phyloP scores from a whole-genome alignment of 1,284 basidiomycete genomes.

The Bondarzewia mesenterica region DNA sequence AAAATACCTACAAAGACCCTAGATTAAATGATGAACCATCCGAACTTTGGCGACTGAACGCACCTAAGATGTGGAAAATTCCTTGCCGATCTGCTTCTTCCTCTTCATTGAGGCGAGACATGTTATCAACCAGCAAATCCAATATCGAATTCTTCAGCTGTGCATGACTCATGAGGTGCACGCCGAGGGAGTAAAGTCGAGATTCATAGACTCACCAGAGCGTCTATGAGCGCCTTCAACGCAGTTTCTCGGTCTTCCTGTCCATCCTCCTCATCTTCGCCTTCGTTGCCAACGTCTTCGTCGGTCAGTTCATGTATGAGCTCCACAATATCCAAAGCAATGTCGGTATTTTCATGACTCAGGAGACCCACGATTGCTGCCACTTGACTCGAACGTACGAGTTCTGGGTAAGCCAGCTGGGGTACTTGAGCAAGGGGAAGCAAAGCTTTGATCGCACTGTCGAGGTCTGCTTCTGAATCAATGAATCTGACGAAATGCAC shows the following conservation, averaged over 20 bases:
- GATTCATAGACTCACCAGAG: conserved; percentile 50
- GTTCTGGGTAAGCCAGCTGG: conserved; percentile 80
- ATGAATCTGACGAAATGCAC: conserved; percentile 74
- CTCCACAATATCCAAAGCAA: conserved; percentile 87
- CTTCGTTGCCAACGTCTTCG: conserved; percentile 83
- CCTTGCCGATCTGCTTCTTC: conserved; percentile 88
- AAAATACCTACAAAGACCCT: conserved; percentile 71
- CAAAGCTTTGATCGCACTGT: conserved; percentile 79
- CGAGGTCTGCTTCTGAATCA: conserved; percentile 94
- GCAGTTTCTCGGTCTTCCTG: conserved; percentile 53
- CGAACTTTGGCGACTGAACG: conserved; percentile 4
- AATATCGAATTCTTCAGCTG: conserved; percentile 79
- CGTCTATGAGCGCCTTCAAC: conserved; percentile 66
- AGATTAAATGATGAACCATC: too few species aligned
- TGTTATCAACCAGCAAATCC: conserved; percentile 87
- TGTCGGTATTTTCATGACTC: conserved; percentile 90
- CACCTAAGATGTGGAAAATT: conserved; percentile 85
- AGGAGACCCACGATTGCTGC: conserved; percentile 75
- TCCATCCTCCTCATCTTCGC: conserved; percentile 55
- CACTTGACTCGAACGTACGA: conserved; percentile 71
- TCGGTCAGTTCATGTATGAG: conserved; percentile 93
- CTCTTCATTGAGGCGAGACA: conserved; percentile 72
- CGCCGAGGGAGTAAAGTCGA: not conserved
- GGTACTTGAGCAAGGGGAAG: conserved; percentile 88
- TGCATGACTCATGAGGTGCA: not conserved